A percentile compares a stretch with the other conserved stretches of the same genome.
Conservation (phyloP, 23 red algal species). For the Gracilaria caudata region DNA sequence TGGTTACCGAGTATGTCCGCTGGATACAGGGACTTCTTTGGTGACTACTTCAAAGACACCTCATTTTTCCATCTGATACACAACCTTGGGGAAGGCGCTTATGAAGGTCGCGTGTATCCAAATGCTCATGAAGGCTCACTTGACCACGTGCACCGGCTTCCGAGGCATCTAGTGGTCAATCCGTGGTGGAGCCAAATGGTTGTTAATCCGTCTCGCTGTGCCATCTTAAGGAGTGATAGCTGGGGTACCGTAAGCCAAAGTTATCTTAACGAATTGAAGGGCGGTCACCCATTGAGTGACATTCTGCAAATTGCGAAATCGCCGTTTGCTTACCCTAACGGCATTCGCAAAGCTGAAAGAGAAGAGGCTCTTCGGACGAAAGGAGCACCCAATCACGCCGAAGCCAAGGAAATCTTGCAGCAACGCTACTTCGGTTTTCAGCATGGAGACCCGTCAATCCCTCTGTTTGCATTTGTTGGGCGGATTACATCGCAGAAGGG, state of each 20-base stretch:
- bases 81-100: slow-evolving; percentile 93
- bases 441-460: slow-evolving; percentile 79
- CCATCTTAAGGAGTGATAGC: slow-evolving; percentile 80
- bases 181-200: slow-evolving; percentile 85
- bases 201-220: slow-evolving; percentile 93
- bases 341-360: slow-evolving; percentile 87
- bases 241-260: slow-evolving; percentile 97
- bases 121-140: slow-evolving; percentile 74
- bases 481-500: slow-evolving; percentile 98
- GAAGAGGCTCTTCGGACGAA: slow-evolving; percentile 77
- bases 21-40: slow-evolving; percentile 95
- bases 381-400: slow-evolving; percentile 74
- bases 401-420: slow-evolving; percentile 91
- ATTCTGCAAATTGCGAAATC: slow-evolving; percentile 76
- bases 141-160: slow-evolving; percentile 89
- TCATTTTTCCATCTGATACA: slow-evolving; percentile 98
- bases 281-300: slow-evolving; percentile 80
- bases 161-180: slow-evolving; percentile 79
- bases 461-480: slow-evolving; percentile 97
- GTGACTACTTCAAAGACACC: slow-evolving; percentile 91
- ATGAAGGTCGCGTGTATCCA: slow-evolving; percentile 96
- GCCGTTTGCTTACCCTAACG: slow-evolving; percentile 97
- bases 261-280: slow-evolving; percentile 90
- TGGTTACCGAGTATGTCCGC: slow-evolving; percentile 93
- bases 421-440: slow-evolving; percentile 90